Evolutionary conservation across 768 basidiomycete genomes (phyloP).

Genomic region (Lyophyllum semitale): DNA sequence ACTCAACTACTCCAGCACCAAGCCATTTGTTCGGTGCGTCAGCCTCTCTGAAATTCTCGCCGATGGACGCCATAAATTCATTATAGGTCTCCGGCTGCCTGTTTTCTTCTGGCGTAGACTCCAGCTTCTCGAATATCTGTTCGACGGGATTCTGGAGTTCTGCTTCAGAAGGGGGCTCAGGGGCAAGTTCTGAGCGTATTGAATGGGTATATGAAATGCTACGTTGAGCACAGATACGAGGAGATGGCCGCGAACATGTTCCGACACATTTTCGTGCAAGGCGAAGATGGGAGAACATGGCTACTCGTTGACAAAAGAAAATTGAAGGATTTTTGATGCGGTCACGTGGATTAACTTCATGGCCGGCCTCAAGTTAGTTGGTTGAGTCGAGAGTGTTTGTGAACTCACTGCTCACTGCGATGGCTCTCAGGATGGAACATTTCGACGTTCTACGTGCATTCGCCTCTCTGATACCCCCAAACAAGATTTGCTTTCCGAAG

Average conservation of each 20-base stretch:
- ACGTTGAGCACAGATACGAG: constrained; percentile 24
- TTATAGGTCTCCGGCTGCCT: constrained; percentile 32
- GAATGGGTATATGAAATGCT: constrained; percentile 26
- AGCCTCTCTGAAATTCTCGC: constrained; percentile 42
- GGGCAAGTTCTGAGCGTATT: constrained; percentile 20
- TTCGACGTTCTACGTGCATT: constrained; percentile 53
- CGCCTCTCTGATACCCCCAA: constrained; percentile 50
- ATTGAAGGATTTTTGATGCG: constrained; percentile 26
- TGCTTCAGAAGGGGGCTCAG: constrained; percentile 27
- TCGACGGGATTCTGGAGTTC: constrained; percentile 8
- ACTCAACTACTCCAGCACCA: constrained; percentile 55
- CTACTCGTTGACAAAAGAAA: constrained; percentile 27
- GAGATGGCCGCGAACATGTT: constrained; percentile 27
- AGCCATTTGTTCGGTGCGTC: constrained; percentile 62
- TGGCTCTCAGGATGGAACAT: constrained; percentile 21
- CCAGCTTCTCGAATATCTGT: constrained; percentile 15
- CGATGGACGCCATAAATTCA: constrained; percentile 45
- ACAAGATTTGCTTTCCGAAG: constrained; percentile 40
- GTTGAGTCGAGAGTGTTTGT: too few species aligned
- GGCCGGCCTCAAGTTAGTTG: constrained; percentile 21
- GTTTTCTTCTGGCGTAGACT: not conserved
- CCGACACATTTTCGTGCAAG: constrained; percentile 29
- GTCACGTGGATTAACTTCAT: constrained; percentile 31
- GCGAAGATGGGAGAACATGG: constrained; percentile 37
- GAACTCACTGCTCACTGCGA: not conserved